Conservation (phyloP, 345 rosid genomes). For the Gossypium stocksii region DNA sequence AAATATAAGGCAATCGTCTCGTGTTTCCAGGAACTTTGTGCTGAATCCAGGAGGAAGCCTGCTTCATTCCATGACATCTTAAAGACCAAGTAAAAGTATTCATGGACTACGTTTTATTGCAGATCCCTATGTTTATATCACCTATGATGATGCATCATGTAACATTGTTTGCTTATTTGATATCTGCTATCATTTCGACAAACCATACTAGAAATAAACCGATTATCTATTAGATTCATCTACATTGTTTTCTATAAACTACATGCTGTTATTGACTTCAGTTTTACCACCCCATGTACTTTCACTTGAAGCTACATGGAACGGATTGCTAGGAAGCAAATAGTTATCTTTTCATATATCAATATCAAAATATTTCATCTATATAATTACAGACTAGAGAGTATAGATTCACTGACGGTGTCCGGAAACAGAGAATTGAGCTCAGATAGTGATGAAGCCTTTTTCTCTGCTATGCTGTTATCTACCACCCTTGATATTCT, state of each 20-base stretch:
- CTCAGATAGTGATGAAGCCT: not conserved
- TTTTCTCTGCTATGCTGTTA: not conserved
- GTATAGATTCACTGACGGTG: conserved; percentile 68
- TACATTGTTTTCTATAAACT: not conserved
- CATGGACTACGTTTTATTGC: not conserved
- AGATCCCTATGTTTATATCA: not conserved
- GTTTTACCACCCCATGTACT: not conserved
- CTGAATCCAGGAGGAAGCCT: conserved; percentile 54
- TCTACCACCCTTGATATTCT: not conserved
- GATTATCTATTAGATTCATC: not conserved
- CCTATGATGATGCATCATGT: not conserved
- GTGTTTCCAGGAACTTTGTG: conserved; percentile 52
- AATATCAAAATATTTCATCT: not conserved
- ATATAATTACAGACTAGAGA: conserved; percentile 55
- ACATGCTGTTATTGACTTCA: not conserved
- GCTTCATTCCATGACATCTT: conserved; percentile 53
- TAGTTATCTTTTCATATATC: not conserved
- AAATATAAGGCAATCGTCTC: not conserved
- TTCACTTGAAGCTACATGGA: not conserved
- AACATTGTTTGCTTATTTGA: not conserved
- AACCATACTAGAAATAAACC: not conserved
- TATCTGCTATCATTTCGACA: not conserved
- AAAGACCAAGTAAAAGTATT: conserved; percentile 23
- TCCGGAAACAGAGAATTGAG: conserved; percentile 70
- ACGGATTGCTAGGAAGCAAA: not conserved